These are phyloP conservation scores for Tremella fuciformis DNA, from an alignment of 768 basidiomycete species.

Conservation along the genomic window DNA sequence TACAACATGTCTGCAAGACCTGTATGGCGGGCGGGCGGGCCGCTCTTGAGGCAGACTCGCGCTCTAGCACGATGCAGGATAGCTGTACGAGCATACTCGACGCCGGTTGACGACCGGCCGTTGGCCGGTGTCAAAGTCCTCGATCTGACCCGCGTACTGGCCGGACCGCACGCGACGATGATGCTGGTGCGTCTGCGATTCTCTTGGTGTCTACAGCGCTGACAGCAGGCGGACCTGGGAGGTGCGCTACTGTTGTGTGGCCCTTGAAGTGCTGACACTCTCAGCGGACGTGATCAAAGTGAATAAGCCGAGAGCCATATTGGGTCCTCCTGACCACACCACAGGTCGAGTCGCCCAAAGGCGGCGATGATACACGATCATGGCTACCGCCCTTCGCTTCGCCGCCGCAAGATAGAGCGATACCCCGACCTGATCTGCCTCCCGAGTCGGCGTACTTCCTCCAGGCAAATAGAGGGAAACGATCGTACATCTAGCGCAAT, in stretches of 20 bases:
- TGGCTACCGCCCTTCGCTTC: conserved; percentile 46
- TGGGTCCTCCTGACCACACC: too few species aligned
- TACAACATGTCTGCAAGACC: too few species aligned
- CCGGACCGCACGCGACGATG: conserved; percentile 91
- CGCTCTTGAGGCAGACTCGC: too few species aligned
- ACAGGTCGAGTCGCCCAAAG: conserved; percentile 55
- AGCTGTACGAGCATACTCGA: background rate
- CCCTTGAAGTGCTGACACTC: background rate
- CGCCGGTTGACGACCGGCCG: conserved; percentile 54
- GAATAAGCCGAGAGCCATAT: too few species aligned
- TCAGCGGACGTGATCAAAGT: conserved; percentile 80
- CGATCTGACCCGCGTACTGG: conserved; percentile 83
- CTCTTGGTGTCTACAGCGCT: background rate
- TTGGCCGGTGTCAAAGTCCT: conserved; percentile 76
- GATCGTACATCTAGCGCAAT: conserved; percentile 27
- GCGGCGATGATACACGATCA: conserved; percentile 81
- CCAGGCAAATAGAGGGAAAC: conserved; percentile 64
- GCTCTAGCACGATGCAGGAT: too few species aligned
- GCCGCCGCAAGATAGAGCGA: conserved; percentile 43
- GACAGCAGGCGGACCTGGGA: conserved; percentile 41
- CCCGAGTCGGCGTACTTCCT: conserved; percentile 93
- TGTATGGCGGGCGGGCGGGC: too few species aligned
- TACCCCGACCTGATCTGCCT: conserved; percentile 60
- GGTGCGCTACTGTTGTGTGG: conserved; percentile 20
- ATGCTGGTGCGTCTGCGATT: conserved; percentile 60